Percentiles rank a stretch among this genome's conserved stretches.
phyloP scores from a whole-genome alignment of 2,329 filamentous ascomycete genomes.

The Ascochyta koolunga region DNA sequence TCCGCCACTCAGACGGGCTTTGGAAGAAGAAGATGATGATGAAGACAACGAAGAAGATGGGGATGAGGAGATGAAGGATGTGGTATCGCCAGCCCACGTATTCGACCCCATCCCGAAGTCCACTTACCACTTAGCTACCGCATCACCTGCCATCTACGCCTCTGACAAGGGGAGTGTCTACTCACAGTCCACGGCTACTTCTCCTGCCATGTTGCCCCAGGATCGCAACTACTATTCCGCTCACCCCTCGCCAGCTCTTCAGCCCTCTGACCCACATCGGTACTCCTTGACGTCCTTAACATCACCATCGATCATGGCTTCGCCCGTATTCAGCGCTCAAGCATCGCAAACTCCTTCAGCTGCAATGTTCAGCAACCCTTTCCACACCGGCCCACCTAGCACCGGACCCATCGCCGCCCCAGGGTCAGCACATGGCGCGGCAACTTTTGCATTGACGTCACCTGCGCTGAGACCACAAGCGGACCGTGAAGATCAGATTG shows the following conservation, averaged over 20 bases:
- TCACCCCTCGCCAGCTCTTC: constrained; percentile 48
- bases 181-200: constrained; percentile 48
- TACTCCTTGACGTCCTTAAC: constrained; percentile 51
- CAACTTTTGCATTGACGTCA: constrained; percentile 43
- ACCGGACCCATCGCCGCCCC: constrained; percentile 26
- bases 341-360: constrained; percentile 29
- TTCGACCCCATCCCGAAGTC: constrained; percentile 17
- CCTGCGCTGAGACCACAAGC: constrained; percentile 46
- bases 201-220: constrained; percentile 44
- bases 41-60: constrained; percentile 54
- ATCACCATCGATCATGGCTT: constrained; percentile 45
- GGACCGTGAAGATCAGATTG: constrained; percentile 67
- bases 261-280: constrained; percentile 55
- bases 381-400: constrained; percentile 34
- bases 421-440: constrained; percentile 32
- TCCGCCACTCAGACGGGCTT: constrained; percentile 21
- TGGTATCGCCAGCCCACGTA: constrained; percentile 35
- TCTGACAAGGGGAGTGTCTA: constrained; percentile 45
- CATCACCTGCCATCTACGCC: constrained; percentile 45
- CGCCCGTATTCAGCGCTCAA: constrained; percentile 52
- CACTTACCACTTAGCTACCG: constrained; percentile 34
- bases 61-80: constrained; percentile 52
- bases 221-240: constrained; percentile 54
- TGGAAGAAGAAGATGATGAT: constrained; percentile 48
- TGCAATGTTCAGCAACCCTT: constrained; percentile 32